Base-by-base conservation (phyloP, 2,329 filamentous ascomycete species). In the Hymenoscyphus fraxineus region DNA sequence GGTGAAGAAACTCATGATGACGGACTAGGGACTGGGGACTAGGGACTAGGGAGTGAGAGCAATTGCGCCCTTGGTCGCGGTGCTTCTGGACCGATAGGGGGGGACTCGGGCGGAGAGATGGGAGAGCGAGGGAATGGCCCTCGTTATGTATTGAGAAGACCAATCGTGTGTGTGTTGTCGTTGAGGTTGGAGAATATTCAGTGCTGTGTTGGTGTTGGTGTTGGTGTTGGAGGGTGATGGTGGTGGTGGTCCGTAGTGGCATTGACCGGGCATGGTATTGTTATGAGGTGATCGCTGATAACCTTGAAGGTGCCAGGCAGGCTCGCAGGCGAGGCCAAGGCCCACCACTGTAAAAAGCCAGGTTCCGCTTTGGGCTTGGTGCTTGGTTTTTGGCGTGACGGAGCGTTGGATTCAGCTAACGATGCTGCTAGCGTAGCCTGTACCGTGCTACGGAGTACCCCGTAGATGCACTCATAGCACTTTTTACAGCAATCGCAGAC, bases 1-100 rank as follows among this genome's bases (percentile, higher is more conserved):
- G 40, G 78, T 79, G 73, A 84, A 80, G 73, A 82, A 75, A 38
- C 73, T 67, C 78, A 80, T 79, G 22, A 32, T 62, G 41, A 10
- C 6, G 9, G 35, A 35, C 1, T 35, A 35, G 32, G 9, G 35
- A 35, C 1, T 35, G 5, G 32, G 22, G 22, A 27, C 27, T 27
- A 27, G 27, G 27, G 27, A 27, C 27, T 35, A 35, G 35, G 35
- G 35, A 35, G 47, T 44, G 22, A 39, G 55, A 57, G 67, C 63
- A 64, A 67, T 65, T 64, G 65, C 67, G 69, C 63, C 67, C 70
- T 66, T 39, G 47, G 68, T 66, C 68, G 67, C 61, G 58, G 64
- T 44, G 35, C 31, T 41, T 60, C 57, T 62, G 47, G 19, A 27
- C n/a, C 31, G 44, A 38, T 16, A 31, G 38, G 44, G 31, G n/a